A percentile compares a stretch with the other conserved stretches of the same genome.
These are phyloP conservation scores for Desmodesmus armatus DNA, from an alignment of 139 green algal genomes.

Conservation along the genomic window DNA sequence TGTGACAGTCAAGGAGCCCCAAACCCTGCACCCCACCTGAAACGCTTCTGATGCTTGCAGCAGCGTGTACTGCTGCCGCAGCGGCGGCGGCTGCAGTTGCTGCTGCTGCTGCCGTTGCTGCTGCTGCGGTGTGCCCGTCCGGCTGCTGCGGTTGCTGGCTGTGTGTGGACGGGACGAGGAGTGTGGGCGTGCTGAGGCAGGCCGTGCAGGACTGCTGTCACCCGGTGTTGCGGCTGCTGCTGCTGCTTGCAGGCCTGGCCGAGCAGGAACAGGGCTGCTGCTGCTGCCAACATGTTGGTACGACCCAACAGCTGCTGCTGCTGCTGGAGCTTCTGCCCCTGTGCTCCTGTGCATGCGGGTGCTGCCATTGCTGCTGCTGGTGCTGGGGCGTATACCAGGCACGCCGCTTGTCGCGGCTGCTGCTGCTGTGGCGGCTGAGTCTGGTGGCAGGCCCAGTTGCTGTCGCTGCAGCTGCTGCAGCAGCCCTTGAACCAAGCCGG, in stretches of 20 bases:
- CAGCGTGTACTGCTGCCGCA: constrained; percentile 46
- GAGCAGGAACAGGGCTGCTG: constrained; percentile 5
- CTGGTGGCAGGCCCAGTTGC: not conserved
- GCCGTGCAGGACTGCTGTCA: not conserved
- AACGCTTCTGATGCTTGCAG: constrained; percentile 29
- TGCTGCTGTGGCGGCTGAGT: not conserved
- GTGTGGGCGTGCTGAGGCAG: constrained; percentile 33
- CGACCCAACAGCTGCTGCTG: too few species aligned
- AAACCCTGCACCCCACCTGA: too few species aligned
- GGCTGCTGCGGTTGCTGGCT: not conserved
- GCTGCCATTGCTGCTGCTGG: constrained; percentile 6
- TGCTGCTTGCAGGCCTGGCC: not conserved
- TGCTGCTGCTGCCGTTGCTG: not conserved
- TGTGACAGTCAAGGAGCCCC: too few species aligned
- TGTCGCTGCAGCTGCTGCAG: constrained; percentile 52
- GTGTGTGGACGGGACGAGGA: too few species aligned
- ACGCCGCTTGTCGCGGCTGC: not conserved
- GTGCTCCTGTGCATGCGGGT: not conserved
- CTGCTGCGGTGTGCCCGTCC: not conserved
- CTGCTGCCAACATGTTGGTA: constrained; percentile 8
- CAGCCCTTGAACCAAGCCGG: constrained; percentile 67
- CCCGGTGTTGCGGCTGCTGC: not conserved
- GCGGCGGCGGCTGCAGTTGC: constrained; percentile 42
- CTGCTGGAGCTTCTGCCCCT: not conserved
- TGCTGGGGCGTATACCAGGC: too few species aligned